A percentile compares a stretch with the other conserved stretches of the same genome.
Conservation (phyloP, 2,329 filamentous ascomycete genomes). For the Phyllosticta citribraziliensis region DNA sequence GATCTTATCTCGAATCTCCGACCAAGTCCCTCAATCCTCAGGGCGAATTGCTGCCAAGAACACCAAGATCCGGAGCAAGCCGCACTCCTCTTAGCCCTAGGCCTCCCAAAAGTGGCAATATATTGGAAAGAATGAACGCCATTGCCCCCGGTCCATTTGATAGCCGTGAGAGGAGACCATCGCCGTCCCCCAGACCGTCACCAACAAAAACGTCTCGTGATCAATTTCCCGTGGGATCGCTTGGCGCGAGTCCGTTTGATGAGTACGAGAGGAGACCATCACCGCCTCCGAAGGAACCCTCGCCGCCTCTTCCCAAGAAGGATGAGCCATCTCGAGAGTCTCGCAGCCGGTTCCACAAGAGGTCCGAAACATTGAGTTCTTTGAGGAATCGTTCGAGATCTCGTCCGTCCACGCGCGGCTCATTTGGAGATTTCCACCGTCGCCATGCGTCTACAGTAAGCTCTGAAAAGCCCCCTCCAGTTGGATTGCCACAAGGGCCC, state of each 20-base stretch:
- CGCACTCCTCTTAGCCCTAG: slow-evolving; percentile 43
- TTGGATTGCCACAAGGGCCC: slow-evolving; percentile 13
- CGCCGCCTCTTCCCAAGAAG: not conserved
- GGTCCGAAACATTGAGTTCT: slow-evolving; percentile 23
- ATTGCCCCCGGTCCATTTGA: slow-evolving; percentile 61
- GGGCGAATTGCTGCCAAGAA: not conserved
- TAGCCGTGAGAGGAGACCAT: slow-evolving; percentile 31
- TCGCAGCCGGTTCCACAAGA: slow-evolving; percentile 16
- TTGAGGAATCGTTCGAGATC: slow-evolving; percentile 4
- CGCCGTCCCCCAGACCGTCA: not conserved
- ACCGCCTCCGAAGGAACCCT: not conserved
- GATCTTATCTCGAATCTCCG: not conserved
- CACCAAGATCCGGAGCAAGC: slow-evolving; percentile 18
- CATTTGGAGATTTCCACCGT: slow-evolving; percentile 9
- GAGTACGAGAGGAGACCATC: slow-evolving; percentile 2
- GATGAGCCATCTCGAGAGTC: not conserved
- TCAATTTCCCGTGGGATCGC: not conserved
- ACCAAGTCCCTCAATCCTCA: not conserved
- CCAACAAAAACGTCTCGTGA: not conserved
- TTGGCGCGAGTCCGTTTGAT: not conserved
- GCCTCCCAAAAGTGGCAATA: slow-evolving; percentile 29
- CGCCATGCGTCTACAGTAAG: slow-evolving; percentile 18
- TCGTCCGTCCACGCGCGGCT: slow-evolving; percentile 15
- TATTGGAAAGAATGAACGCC: slow-evolving; percentile 54
- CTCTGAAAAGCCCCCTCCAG: slow-evolving; percentile 25